Evolutionary conservation across 108 stramenopile species (phyloP).

Genomic region (Cyclotella cryptica): DNA sequence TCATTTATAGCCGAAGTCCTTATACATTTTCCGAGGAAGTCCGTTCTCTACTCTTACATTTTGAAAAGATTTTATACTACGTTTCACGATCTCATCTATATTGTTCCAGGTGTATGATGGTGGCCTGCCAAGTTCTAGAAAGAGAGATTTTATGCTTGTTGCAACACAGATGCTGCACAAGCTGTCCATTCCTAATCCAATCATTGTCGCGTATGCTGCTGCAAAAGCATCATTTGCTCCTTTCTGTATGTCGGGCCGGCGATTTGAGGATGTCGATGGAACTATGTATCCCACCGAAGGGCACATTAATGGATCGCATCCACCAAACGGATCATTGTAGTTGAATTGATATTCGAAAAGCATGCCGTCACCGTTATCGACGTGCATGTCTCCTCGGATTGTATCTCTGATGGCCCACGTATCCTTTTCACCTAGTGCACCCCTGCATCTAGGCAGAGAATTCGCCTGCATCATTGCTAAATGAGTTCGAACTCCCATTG

Average conservation of each 20-base stretch:
- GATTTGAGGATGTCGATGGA: background rate
- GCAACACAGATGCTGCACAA: constrained; percentile 33
- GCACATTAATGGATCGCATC: constrained; percentile 40
- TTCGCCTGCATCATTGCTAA: constrained; percentile 50
- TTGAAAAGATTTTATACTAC: constrained; percentile 11
- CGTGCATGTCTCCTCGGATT: constrained; percentile 28
- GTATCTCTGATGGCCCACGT: constrained; percentile 32
- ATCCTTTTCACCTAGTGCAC: constrained; percentile 29
- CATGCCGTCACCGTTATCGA: constrained; percentile 20
- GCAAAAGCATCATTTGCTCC: constrained; percentile 34
- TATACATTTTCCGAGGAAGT: constrained; percentile 33
- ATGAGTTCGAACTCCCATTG: constrained; percentile 39
- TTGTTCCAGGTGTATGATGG: constrained; percentile 31
- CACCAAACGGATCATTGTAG: constrained; percentile 39
- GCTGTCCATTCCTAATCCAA: constrained; percentile 25
- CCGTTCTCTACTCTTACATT: constrained; percentile 21
- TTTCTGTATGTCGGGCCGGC: background rate
- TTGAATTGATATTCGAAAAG: constrained; percentile 41
- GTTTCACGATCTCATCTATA: constrained; percentile 29
- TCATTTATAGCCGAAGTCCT: constrained; percentile 36
- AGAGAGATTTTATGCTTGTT: constrained; percentile 16
- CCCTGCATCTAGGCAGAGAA: constrained; percentile 32
- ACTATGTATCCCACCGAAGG: constrained; percentile 29
- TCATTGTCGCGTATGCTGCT: constrained; percentile 25
- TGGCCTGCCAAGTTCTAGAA: constrained; percentile 24